Base-by-base conservation (phyloP, 2,329 filamentous ascomycete species). In the Orbilia blumenaviensis region DNA sequence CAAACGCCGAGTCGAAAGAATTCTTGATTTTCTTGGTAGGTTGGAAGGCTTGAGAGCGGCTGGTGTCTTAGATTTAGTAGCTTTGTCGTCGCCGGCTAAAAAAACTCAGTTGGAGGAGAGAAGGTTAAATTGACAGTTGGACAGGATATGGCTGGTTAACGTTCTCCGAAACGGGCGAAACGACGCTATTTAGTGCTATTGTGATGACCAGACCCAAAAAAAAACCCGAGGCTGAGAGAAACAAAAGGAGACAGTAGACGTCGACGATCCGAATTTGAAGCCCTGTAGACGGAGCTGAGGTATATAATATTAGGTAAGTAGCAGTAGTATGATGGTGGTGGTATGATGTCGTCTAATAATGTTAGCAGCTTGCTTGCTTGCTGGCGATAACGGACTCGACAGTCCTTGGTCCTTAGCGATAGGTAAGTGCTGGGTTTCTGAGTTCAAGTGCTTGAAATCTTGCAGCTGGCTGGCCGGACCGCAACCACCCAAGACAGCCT, bases 381-480 rank as follows among this genome's bases (percentile, higher is more conserved):
- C 32, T 66, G 60, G 61, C 68, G 68, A 73, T 73, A 73, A 73
- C 60, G 52, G 61, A 61, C 50, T 48, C 34, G 29, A 61, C 61
- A 66, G 66, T 73, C 68, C 60, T 73, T 41, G 29, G 50, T 12
- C 50, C 62, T 74, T 73, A 66, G 69, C 69, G 69, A 74, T 74
- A 74, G 50, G 52, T 66, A 66, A 61, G n/a, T 66, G 69, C 69
- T 66, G 52, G 50, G 69, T 74, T 41, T 62, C 36, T 21, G 32
- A 2, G 34, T 60, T 72, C 41, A 9, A n/a, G 36, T 41, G 50
- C 27, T 69, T 27, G 58, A 62, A 69, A 64, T 73, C 66, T 56
- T 64, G 66, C 66, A 71, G 56, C 36, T 61, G 52, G 66, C 38
- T 58, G 64, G 36, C 32, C 66, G 66, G 56, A 63, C 56, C 56